phyloP scores from a whole-genome alignment of 208 protist genomes.

The Trypanosoma cruzi region DNA sequence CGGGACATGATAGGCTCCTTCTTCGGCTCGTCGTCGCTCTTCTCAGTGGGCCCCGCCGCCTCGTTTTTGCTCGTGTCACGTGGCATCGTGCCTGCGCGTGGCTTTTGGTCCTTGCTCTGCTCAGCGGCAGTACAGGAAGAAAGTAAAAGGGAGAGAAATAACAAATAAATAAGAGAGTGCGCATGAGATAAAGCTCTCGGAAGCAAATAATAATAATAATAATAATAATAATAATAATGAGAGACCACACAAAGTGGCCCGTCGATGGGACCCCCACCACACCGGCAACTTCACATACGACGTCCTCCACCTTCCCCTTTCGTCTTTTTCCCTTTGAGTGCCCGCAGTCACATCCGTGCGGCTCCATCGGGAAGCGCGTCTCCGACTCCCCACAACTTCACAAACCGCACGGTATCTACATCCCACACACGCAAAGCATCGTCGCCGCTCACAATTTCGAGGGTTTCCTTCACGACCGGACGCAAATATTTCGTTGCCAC shows the following conservation, averaged over 20 bases:
- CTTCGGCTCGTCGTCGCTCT: slow-evolving; percentile 7
- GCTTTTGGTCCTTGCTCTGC: not conserved
- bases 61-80: not conserved
- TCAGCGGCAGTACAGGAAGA: not conserved
- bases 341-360: not conserved
- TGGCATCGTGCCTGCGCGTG: not conserved
- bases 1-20: slow-evolving; percentile 75
- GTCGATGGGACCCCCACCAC: not conserved
- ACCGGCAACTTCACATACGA: too few species aligned
- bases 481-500: slow-evolving; percentile 70
- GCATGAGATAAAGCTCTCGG: not conserved
- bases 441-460: slow-evolving; percentile 35
- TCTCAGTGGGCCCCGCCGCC: not conserved
- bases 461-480: slow-evolving; percentile 53
- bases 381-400: slow-evolving; percentile 69
- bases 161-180: slow-evolving; percentile 1
- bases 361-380: slow-evolving; percentile 55
- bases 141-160: slow-evolving; percentile 8
- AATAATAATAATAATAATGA: slow-evolving; percentile 18
- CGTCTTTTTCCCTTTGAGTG: too few species aligned
- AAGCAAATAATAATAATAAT: slow-evolving; percentile 17
- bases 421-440: slow-evolving; percentile 44
- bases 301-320: too few species aligned
- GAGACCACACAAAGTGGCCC: not conserved
- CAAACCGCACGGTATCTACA: slow-evolving; percentile 54